These are phyloP conservation scores for Hypoxylon fuscum DNA, from an alignment of 495 filamentous ascomycete species.

Conservation along the genomic window DNA sequence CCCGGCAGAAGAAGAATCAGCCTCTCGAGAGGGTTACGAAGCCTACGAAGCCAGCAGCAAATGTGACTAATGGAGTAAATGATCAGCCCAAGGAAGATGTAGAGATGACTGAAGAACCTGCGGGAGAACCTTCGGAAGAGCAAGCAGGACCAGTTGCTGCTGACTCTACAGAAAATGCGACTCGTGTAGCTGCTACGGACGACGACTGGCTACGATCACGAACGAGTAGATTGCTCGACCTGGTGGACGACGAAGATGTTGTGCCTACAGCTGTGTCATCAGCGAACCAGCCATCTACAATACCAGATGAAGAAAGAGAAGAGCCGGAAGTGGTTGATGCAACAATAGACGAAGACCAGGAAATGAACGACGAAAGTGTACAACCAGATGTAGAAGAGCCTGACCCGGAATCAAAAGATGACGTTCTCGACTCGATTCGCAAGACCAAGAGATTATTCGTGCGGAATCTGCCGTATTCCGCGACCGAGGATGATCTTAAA, in stretches of 20 bases:
- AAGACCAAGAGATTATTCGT: conserved; percentile 80
- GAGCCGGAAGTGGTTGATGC: conserved; percentile 36
- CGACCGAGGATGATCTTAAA: conserved; percentile 79
- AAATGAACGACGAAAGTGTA: conserved; percentile 33
- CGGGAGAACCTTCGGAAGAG: conserved; percentile 26
- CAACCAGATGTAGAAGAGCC: conserved; percentile 39
- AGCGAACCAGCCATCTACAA: conserved; percentile 4
- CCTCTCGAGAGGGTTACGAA: conserved; percentile 47
- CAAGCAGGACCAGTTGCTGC: conserved; percentile 6
- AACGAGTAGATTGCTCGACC: conserved; percentile 87
- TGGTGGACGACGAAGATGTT: conserved; percentile 70
- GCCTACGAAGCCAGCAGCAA: conserved; percentile 40
- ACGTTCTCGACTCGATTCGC: conserved; percentile 57
- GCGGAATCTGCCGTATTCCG: conserved; percentile 85
- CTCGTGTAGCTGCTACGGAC: conserved; percentile 65
- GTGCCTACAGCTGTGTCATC: conserved; percentile 37
- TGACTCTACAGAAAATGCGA: background rate
- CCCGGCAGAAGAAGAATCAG: conserved; percentile 41
- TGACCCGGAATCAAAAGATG: conserved; percentile 41
- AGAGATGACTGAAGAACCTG: conserved; percentile 20
- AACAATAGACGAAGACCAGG: conserved; percentile 38
- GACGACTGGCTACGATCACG: conserved; percentile 92
- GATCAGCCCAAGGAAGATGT: background rate
- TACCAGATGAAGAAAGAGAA: conserved; percentile 23
- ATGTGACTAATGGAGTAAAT: background rate